phyloP scores from a whole-genome alignment of 129 eudicot genomes.

The Lactuca saligna region DNA sequence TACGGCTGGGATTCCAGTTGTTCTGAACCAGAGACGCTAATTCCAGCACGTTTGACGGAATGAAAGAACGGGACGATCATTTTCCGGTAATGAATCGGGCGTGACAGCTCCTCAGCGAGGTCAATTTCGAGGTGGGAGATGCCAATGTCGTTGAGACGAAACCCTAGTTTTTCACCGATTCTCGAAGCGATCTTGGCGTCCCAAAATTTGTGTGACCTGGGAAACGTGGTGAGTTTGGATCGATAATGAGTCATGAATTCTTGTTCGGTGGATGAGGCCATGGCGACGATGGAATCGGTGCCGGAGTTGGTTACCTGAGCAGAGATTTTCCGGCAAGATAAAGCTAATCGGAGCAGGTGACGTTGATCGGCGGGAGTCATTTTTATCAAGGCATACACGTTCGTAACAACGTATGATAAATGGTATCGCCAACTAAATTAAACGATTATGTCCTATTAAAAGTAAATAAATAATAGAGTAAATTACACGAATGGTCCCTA shows the following conservation, averaged over 20 bases:
- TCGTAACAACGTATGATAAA: neutral
- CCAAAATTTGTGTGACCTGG: conserved; percentile 56
- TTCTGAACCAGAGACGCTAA: conserved; percentile 52
- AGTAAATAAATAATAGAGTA: no score
- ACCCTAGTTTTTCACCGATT: conserved; percentile 69
- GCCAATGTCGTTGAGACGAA: conserved; percentile 57
- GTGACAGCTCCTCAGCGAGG: conserved; percentile 40
- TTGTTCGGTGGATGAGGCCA: conserved; percentile 85
- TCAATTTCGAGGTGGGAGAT: conserved; percentile 52
- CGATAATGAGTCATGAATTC: conserved; percentile 62
- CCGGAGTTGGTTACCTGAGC: conserved; percentile 64
- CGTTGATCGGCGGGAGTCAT: conserved; percentile 31
- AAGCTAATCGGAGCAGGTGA: conserved; percentile 60
- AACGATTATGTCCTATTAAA: no score
- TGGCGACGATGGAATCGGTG: conserved; percentile 69
- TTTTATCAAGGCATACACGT: neutral
- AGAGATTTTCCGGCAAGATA: conserved; percentile 77
- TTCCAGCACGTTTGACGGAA: conserved; percentile 52
- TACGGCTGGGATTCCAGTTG: conserved; percentile 27
- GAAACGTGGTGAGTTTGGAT: conserved; percentile 68
- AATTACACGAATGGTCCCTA: no score
- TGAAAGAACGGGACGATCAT: conserved; percentile 54
- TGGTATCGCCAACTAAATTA: no score
- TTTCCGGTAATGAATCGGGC: conserved; percentile 54
- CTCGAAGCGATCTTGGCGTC: conserved; percentile 62